These are phyloP conservation scores for Penstemon davidsonii DNA, from an alignment of 257 asterid species.

Conservation along the genomic window DNA sequence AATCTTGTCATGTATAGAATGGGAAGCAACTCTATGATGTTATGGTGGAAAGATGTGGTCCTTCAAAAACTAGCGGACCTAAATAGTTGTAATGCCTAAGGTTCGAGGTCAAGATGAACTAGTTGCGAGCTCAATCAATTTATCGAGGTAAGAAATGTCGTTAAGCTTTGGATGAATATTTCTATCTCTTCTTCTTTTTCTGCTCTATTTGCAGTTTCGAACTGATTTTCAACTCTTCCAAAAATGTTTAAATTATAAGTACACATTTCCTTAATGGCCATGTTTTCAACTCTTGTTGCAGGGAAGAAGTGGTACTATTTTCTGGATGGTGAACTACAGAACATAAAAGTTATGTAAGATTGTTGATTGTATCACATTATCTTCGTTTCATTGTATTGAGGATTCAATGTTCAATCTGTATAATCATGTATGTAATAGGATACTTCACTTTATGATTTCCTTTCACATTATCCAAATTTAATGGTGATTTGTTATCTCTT, in stretches of 20 bases:
- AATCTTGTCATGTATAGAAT: conserved; percentile 42
- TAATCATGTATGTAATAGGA: conserved; percentile 1
- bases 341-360: conserved; percentile 16
- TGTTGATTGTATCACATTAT: conserved; percentile 9
- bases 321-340: conserved; percentile 13
- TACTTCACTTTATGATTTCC: neutral
- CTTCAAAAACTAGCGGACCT: conserved; percentile 82
- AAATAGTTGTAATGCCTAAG: conserved; percentile 33
- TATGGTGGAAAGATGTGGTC: conserved; percentile 80
- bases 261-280: neutral
- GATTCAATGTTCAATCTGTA: neutral
- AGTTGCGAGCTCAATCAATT: conserved; percentile 23
- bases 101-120: conserved; percentile 18
- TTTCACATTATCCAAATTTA: neutral
- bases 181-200: neutral
- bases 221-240: too few species aligned
- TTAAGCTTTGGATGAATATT: neutral
- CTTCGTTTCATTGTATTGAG: neutral
- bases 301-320: conserved; percentile 22
- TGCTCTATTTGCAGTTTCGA: too few species aligned
- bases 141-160: conserved; percentile 33
- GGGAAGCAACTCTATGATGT: conserved; percentile 79
- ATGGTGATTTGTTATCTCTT: neutral
- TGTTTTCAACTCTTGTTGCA: conserved; percentile 14
- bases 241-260: too few species aligned